Conservation (phyloP, 225 moss, liverwort and hornwort genomes). For the Physcomitrellopsis africana region DNA sequence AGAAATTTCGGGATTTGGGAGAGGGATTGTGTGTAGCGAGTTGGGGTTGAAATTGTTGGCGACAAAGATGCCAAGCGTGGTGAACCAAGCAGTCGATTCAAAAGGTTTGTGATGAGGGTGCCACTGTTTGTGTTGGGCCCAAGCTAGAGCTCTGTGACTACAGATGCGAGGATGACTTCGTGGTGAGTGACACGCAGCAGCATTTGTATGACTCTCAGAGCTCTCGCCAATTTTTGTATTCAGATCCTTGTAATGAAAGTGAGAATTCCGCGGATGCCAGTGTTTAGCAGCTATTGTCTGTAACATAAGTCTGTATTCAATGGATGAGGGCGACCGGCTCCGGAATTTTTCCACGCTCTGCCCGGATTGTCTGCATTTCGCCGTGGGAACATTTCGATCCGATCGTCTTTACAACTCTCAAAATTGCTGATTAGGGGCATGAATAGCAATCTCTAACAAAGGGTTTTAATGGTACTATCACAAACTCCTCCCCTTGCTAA, state of each 20-base stretch:
- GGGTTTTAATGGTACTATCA: background rate
- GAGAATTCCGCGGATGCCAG: too few relatives aligned
- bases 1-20: too few relatives aligned
- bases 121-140: conserved; percentile 58
- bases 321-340: too few relatives aligned
- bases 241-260: too few relatives aligned
- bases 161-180: conserved; percentile 70
- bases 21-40: too few relatives aligned
- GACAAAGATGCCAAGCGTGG: conserved; percentile 52
- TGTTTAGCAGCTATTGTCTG: too few relatives aligned
- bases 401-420: background rate
- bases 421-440: background rate
- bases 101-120: conserved; percentile 49
- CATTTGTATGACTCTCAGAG: conserved; percentile 39
- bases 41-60: conserved; percentile 36
- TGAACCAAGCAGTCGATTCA: conserved; percentile 48
- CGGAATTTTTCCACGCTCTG: too few relatives aligned
- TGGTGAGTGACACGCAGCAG: conserved; percentile 61
- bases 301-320: background rate
- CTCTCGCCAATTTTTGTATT: too few relatives aligned
- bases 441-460: background rate
- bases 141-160: conserved; percentile 64
- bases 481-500: background rate
- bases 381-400: background rate
- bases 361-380: too few relatives aligned